Conservation (phyloP, 352 stramenopile genomes). For the Globisporangium spinosum region DNA sequence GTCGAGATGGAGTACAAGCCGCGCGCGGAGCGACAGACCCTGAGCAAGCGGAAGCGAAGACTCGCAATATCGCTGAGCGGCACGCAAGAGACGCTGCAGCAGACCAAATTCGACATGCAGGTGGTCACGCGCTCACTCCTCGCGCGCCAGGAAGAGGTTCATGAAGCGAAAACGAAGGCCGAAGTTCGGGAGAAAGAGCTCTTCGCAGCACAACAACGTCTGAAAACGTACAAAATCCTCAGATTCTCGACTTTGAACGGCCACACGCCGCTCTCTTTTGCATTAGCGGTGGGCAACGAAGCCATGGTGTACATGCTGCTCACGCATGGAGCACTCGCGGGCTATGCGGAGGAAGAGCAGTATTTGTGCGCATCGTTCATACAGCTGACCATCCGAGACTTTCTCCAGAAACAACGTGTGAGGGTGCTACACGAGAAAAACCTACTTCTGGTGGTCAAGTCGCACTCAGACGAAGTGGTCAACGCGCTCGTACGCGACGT, state of each 20-base stretch:
- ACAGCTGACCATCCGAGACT: slow-evolving; percentile 54
- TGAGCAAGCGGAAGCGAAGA: slow-evolving; percentile 49
- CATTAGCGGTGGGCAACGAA: slow-evolving; percentile 64
- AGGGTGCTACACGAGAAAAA: slow-evolving; percentile 13
- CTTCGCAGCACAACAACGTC: slow-evolving; percentile 36
- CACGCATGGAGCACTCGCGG: slow-evolving; percentile 44
- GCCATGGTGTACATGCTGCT: slow-evolving; percentile 72
- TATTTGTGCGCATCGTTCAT: slow-evolving; percentile 58
- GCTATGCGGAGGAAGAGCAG: slow-evolving; percentile 46
- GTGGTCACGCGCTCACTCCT: slow-evolving; percentile 61
- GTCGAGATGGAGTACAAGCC: slow-evolving; percentile 78
- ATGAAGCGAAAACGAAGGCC: slow-evolving; percentile 25
- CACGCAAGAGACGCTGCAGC: slow-evolving; percentile 34
- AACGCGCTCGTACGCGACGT: slow-evolving; percentile 56
- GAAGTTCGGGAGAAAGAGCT: slow-evolving; percentile 38
- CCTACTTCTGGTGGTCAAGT: slow-evolving; percentile 9
- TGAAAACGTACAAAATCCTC: slow-evolving; percentile 48
- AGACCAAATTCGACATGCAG: slow-evolving; percentile 54
- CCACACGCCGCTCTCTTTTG: slow-evolving; percentile 70
- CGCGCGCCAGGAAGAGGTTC: slow-evolving; percentile 59
- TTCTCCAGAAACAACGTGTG: slow-evolving; percentile 28
- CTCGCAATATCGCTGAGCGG: slow-evolving; percentile 36
- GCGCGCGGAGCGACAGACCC: slow-evolving; percentile 43
- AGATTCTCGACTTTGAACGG: slow-evolving; percentile 56
- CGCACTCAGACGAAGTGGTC: slow-evolving; percentile 41